These are phyloP conservation scores for Rubia tinctorum DNA, from an alignment of 305 asterid species.

Conservation along the genomic window DNA sequence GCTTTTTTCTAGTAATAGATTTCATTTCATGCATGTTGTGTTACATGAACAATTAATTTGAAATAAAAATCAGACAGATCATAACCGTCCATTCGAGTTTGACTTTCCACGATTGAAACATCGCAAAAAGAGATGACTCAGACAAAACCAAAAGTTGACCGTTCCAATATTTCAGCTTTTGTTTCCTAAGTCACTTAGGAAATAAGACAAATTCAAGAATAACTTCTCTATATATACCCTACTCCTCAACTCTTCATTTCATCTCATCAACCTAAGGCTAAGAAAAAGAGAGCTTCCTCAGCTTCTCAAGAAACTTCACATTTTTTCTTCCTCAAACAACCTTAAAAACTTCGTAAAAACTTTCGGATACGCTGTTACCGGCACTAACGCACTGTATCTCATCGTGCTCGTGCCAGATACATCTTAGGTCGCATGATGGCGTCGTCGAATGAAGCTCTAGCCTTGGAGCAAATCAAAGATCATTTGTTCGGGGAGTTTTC, in stretches of 20 bases:
- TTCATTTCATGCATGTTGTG: neutral
- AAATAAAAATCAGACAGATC: neutral
- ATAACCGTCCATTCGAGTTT: neutral
- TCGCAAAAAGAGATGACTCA: neutral
- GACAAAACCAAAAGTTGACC: conserved; percentile 5
- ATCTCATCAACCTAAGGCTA: neutral
- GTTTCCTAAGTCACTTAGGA: neutral
- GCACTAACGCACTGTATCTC: neutral
- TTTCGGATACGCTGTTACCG: neutral
- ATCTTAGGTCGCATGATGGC: conserved; percentile 20
- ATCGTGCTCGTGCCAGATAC: neutral
- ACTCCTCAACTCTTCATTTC: neutral
- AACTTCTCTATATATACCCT: neutral
- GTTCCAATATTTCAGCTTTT: neutral
- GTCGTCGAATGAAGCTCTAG: neutral
- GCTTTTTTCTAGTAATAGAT: neutral
- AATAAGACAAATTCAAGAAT: conserved; percentile 3
- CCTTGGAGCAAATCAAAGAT: conserved; percentile 18
- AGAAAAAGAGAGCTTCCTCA: neutral
- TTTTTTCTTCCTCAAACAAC: neutral
- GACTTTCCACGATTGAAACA: neutral
- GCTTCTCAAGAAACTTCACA: neutral
- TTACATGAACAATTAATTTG: neutral
- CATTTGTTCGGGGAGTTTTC: conserved; percentile 21
- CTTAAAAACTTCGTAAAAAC: neutral